These are phyloP conservation scores for Vaccinium myrtillus DNA, from an alignment of 148 eudicot genomes.

Conservation along the genomic window DNA sequence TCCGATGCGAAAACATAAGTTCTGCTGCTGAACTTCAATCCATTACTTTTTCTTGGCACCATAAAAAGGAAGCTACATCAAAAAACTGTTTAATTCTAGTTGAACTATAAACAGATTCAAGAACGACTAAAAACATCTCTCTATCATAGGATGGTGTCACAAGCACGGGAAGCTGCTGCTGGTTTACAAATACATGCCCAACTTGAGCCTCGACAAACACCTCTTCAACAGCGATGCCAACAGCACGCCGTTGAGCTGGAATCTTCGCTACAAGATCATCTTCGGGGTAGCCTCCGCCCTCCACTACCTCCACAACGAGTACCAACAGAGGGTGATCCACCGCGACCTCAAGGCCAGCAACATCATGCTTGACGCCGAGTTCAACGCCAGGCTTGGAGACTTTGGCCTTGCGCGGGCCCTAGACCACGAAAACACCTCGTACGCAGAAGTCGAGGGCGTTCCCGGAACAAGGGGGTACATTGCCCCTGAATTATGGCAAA, in stretches of 20 bases:
- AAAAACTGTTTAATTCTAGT: too few relatives aligned
- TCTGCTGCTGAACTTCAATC: too few relatives aligned
- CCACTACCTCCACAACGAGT: slow-evolving; percentile 67
- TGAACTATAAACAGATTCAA: background rate
- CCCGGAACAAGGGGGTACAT: slow-evolving; percentile 82
- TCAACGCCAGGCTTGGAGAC: slow-evolving; percentile 78
- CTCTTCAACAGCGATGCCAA: slow-evolving; percentile 36
- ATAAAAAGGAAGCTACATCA: too few relatives aligned
- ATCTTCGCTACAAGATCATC: slow-evolving; percentile 41
- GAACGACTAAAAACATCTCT: background rate
- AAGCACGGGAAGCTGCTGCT: slow-evolving; percentile 62
- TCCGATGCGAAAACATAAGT: too few relatives aligned
- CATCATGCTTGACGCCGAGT: slow-evolving; percentile 73
- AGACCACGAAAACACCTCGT: slow-evolving; percentile 63
- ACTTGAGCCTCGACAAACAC: slow-evolving; percentile 77
- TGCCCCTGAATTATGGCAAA: slow-evolving; percentile 86
- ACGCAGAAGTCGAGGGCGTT: slow-evolving; percentile 64
- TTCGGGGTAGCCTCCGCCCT: slow-evolving; percentile 53
- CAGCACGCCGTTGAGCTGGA: slow-evolving; percentile 37
- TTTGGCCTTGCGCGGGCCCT: slow-evolving; percentile 85
- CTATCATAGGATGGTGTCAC: slow-evolving; percentile 47
- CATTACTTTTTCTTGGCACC: too few relatives aligned
- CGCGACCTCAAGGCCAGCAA: slow-evolving; percentile 88
- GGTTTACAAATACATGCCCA: slow-evolving; percentile 86
- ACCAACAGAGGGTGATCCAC: slow-evolving; percentile 70